phyloP scores from a whole-genome alignment of 257 asterid genomes.

The Solanum clarkiae region DNA sequence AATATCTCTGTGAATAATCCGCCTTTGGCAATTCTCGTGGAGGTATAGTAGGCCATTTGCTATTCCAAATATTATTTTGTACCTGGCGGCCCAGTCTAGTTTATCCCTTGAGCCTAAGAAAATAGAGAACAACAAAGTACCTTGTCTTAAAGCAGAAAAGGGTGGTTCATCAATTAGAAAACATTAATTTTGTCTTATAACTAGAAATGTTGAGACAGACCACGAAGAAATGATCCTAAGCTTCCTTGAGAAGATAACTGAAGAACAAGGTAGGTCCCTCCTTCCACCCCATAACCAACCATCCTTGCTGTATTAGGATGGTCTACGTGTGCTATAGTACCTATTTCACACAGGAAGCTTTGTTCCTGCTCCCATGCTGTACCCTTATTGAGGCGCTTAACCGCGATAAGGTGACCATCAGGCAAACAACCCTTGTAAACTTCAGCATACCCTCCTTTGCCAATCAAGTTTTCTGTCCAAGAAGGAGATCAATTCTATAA shows the following conservation, averaged over 20 bases:
- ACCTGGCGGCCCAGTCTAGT: constrained; percentile 40
- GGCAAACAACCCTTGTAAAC: constrained; percentile 56
- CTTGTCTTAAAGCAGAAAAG: neutral
- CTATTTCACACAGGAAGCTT: constrained; percentile 48
- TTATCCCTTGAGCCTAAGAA: constrained; percentile 30
- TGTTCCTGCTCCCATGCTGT: constrained; percentile 27
- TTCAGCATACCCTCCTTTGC: constrained; percentile 60
- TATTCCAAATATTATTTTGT: constrained; percentile 49
- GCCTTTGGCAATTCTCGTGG: constrained; percentile 46
- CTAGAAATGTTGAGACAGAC: constrained; percentile 14
- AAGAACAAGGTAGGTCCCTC: constrained; percentile 52
- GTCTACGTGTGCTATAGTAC: constrained; percentile 57
- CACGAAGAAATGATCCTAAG: constrained; percentile 47
- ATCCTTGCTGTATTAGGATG: constrained; percentile 66
- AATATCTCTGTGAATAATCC: constrained; percentile 63
- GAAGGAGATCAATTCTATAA: neutral
- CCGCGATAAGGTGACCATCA: constrained; percentile 46
- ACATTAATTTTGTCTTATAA: neutral
- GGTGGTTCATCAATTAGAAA: neutral
- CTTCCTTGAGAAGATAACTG: constrained; percentile 54
- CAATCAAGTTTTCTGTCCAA: constrained; percentile 48
- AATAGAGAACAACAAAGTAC: neutral
- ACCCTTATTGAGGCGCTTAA: constrained; percentile 46
- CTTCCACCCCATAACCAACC: constrained; percentile 72
- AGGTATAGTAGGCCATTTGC: constrained; percentile 58